These are phyloP conservation scores for Stachybotrys elegans DNA, from an alignment of 2,329 filamentous ascomycete genomes.

Conservation along the genomic window DNA sequence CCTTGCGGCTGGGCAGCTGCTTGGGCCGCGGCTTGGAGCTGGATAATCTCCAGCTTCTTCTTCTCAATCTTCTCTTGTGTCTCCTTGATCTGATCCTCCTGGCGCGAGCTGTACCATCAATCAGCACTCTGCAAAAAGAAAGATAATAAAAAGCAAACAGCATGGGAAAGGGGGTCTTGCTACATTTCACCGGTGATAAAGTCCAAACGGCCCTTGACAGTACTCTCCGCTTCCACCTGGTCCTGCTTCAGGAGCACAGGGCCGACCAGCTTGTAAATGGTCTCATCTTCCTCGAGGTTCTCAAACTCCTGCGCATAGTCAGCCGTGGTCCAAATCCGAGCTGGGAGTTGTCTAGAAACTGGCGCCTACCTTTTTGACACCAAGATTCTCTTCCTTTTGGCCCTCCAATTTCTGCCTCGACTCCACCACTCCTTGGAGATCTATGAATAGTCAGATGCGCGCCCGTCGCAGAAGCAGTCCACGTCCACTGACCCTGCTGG, in stretches of 20 bases:
- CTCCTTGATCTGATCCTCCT: slow-evolving; percentile 51
- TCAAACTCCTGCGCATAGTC: slow-evolving; percentile 65
- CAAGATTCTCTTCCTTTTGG: slow-evolving; percentile 87
- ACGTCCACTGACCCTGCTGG: slow-evolving; percentile 61
- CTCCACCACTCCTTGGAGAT: slow-evolving; percentile 70
- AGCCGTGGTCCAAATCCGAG: slow-evolving; percentile 11
- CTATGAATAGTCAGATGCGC: slow-evolving; percentile 37
- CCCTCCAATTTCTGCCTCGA: slow-evolving; percentile 89
- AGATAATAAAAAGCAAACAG: too few relatives aligned
- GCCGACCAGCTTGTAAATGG: slow-evolving; percentile 93
- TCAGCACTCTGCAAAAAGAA: slow-evolving; percentile 1
- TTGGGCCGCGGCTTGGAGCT: slow-evolving; percentile 47
- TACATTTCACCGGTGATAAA: slow-evolving; percentile 95
- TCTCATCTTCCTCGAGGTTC: slow-evolving; percentile 71
- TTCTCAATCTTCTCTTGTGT: slow-evolving; percentile 51
- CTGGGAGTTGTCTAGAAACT: too few relatives aligned
- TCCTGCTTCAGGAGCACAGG: slow-evolving; percentile 95
- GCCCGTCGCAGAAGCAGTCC: background rate
- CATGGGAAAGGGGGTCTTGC: too few relatives aligned
- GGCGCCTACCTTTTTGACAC: slow-evolving; percentile 68
- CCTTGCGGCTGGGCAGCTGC: slow-evolving; percentile 22
- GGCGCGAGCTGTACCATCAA: slow-evolving; percentile 22
- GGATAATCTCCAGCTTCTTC: slow-evolving; percentile 56
- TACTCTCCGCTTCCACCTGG: slow-evolving; percentile 80
- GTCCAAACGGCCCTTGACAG: slow-evolving; percentile 83